phyloP scores from a whole-genome alignment of 228 moss, liverwort and hornwort genomes.

The Sphagnum magellanicum region DNA sequence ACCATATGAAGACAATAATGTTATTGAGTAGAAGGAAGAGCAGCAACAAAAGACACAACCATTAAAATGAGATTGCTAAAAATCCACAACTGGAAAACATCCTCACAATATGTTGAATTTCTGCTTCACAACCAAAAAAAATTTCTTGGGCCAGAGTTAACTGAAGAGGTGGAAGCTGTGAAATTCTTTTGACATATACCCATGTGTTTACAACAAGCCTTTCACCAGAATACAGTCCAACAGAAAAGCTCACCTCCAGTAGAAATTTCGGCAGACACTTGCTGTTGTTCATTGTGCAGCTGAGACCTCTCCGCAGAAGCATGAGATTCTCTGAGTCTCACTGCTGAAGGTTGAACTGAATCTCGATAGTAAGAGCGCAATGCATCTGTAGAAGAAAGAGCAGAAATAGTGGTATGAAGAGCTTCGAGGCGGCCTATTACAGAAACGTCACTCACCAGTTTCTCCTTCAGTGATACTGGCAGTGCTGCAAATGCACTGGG shows the following conservation, averaged over 20 bases:
- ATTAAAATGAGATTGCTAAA: conserved; percentile 1
- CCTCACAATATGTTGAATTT: conserved; percentile 4
- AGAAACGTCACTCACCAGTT: conserved; percentile 25
- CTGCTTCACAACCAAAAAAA: background rate
- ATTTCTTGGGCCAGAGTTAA: background rate
- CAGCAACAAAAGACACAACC: conserved; percentile 4
- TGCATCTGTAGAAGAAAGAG: conserved; percentile 53
- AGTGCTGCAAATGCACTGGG: conserved; percentile 54
- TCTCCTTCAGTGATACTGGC: conserved; percentile 33
- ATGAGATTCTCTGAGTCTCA: conserved; percentile 1
- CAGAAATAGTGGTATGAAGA: conserved; percentile 25
- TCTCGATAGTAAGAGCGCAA: conserved; percentile 58
- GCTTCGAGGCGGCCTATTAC: conserved; percentile 37
- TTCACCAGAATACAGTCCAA: background rate
- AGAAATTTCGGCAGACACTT: background rate
- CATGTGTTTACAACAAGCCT: background rate
- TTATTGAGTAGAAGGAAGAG: background rate
- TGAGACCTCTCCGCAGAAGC: background rate
- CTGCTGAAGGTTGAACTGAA: conserved; percentile 4
- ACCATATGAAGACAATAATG: background rate
- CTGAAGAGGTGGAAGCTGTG: background rate
- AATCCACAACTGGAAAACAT: conserved; percentile 8
- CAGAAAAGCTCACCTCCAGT: conserved; percentile 1
- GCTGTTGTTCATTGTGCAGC: conserved; percentile 4
- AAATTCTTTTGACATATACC: too few species aligned